Evolutionary conservation across 805 yeast species (phyloP).

Genomic region (Saturnispora bothae): DNA sequence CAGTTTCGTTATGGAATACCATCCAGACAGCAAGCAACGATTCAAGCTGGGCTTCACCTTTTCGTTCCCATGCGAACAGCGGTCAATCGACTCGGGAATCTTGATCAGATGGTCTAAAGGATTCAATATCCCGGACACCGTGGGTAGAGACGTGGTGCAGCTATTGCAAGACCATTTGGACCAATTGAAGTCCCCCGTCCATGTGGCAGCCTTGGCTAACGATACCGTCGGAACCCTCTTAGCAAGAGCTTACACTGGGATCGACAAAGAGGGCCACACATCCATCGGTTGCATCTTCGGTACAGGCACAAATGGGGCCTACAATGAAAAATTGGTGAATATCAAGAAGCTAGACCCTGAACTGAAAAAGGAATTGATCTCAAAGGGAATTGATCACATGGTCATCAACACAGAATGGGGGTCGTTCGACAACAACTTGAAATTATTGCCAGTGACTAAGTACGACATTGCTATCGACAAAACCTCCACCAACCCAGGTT

Average conservation of each 20-base stretch:
- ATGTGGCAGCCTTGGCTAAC: slow-evolving; percentile 81
- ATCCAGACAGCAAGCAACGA: slow-evolving; percentile 27
- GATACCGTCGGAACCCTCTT: slow-evolving; percentile 93
- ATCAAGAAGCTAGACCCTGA: slow-evolving; percentile 63
- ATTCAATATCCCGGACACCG: slow-evolving; percentile 73
- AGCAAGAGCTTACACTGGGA: slow-evolving; percentile 70
- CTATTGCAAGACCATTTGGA: slow-evolving; percentile 64
- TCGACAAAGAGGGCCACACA: slow-evolving; percentile 60
- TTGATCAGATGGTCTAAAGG: slow-evolving; percentile 97
- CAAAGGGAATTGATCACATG: slow-evolving; percentile 54
- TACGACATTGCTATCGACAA: slow-evolving; percentile 68
- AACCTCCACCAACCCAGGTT: slow-evolving; percentile 70
- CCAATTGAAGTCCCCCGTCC: slow-evolving; percentile 46
- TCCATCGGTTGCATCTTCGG: slow-evolving; percentile 89
- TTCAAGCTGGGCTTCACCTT: slow-evolving; percentile 88
- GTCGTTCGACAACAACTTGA: slow-evolving; percentile 79
- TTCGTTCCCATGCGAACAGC: slow-evolving; percentile 86
- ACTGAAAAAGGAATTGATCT: slow-evolving; percentile 27
- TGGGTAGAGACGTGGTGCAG: slow-evolving; percentile 73
- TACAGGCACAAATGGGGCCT: slow-evolving; percentile 97
- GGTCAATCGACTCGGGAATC: slow-evolving; percentile 66
- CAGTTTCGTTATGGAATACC: slow-evolving; percentile 57
- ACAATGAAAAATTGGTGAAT: slow-evolving; percentile 63
- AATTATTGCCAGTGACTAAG: slow-evolving; percentile 64
- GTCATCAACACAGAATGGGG: slow-evolving; percentile 97